Conservation (phyloP, 345 rosid species). For the Bruguiera parviflora region DNA sequence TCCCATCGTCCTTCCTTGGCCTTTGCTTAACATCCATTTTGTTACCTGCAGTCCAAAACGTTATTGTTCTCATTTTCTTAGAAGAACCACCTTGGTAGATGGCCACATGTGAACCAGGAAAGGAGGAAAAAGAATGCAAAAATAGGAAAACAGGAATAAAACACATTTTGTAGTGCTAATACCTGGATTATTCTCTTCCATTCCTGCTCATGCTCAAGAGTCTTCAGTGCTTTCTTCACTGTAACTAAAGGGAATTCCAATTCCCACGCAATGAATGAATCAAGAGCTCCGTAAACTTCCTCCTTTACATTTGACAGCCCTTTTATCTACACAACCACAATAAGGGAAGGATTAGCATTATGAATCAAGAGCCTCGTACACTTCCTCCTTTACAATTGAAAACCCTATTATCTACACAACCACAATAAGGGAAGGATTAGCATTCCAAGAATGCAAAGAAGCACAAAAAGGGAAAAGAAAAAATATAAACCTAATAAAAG, state of each 20-base stretch:
- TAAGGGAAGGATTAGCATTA: neutral
- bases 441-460: neutral
- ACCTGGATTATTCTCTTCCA: slow-evolving; percentile 98
- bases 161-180: neutral
- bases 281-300: slow-evolving; percentile 92
- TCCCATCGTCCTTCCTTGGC: slow-evolving; percentile 91
- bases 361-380: slow-evolving; percentile 89
- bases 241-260: slow-evolving; percentile 84
- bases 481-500: slow-evolving; percentile 2
- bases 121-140: too few species aligned
- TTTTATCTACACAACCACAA: slow-evolving; percentile 48
- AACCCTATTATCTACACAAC: slow-evolving; percentile 54
- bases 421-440: neutral
- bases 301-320: slow-evolving; percentile 79
- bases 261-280: slow-evolving; percentile 92
- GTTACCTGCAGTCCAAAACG: slow-evolving; percentile 45
- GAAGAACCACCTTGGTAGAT: neutral
- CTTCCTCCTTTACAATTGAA: slow-evolving; percentile 90
- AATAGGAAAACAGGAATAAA: neutral
- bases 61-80: neutral
- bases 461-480: neutral
- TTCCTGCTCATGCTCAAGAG: slow-evolving; percentile 65
- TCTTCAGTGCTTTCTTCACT: slow-evolving; percentile 84
- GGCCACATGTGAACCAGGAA: neutral
- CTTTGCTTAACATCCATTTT: slow-evolving; percentile 98